Evolutionary conservation across 2,329 filamentous ascomycete species (phyloP), one percentile per base, ranked within the genome.

Genomic region (Paramyrothecium sp.): DNA sequence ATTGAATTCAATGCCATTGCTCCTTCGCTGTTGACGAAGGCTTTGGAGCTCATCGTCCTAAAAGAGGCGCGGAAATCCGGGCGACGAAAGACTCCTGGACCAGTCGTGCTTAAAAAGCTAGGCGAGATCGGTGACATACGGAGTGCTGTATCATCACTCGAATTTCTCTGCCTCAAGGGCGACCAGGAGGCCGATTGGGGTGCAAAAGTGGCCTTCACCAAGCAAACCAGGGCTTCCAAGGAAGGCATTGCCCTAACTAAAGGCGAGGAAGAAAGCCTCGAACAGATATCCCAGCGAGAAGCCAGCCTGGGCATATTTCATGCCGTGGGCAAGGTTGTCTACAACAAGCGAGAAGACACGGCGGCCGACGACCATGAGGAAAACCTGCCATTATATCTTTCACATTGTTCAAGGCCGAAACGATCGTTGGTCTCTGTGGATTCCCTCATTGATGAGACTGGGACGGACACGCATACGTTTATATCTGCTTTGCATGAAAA

Each of bases 1-100:
- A 91, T 99, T 61, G 93, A 97, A 62, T 99, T 98, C 75, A 99
- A 99, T 67, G 84, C 90, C 13, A 89, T 99, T 59, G 95, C 95
- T 0, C 88, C 92, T 0, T 95, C 94, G 0, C 84, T 94, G 47
- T 83, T 99, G 66, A 82, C 86, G 13, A 97, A 94, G 73, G 94
- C 94, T 1, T 77, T 99, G 4, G 90, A 95, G 56, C 73, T 90
- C 2, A 82, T 97, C 2, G 84, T 98, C 1, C 81, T 89, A 65
- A 97, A 97, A 71, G 93, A 98, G 72, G 89, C 92, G 1, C 82
- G 88, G 17, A 86, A 87, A 62, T 96, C 91, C 2, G 89, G 89
- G 3, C 82, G 92, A 54, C 85, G 83, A 56, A 87, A 85, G 56
- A 91, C 90, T 0, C 91, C 92, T 1, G 91, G 93, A 0, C 89